These are phyloP conservation scores for Solioccasus polychromus DNA, from an alignment of 768 basidiomycete genomes.

Conservation along the genomic window DNA sequence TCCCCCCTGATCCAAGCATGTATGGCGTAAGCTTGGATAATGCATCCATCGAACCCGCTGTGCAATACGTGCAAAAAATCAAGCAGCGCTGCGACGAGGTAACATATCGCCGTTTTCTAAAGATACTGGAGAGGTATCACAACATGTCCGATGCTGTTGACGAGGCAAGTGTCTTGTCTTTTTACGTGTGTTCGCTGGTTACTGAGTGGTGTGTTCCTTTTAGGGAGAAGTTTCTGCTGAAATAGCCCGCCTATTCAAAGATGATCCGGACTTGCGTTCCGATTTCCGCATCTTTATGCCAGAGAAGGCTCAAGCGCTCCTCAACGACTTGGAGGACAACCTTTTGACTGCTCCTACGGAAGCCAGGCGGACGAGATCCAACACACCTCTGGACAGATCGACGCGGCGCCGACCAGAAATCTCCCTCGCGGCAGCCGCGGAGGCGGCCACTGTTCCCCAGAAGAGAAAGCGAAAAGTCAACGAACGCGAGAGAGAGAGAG, in stretches of 20 bases:
- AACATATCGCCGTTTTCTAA: conserved; percentile 77
- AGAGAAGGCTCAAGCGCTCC: conserved; percentile 47
- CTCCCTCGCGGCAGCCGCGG: conserved; percentile 38
- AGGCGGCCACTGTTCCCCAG: conserved; percentile 46
- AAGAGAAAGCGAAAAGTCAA: conserved; percentile 68
- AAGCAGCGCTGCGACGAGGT: conserved; percentile 91
- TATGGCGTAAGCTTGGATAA: conserved; percentile 37
- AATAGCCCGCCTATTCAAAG: conserved; percentile 68
- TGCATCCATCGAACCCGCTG: conserved; percentile 68
- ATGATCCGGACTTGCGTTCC: conserved; percentile 68
- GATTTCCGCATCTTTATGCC: conserved; percentile 79
- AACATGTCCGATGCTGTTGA: conserved; percentile 58
- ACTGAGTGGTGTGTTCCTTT: neutral
- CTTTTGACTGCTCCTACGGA: conserved; percentile 27
- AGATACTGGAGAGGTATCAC: conserved; percentile 67
- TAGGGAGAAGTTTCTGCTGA: conserved; percentile 64
- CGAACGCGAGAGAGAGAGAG: conserved; percentile 40
- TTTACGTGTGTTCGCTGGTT: neutral
- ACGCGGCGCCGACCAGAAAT: conserved; percentile 45
- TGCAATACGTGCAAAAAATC: conserved; percentile 96
- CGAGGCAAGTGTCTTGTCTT: conserved; percentile 41
- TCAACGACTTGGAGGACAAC: conserved; percentile 42
- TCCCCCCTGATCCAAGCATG: conserved; percentile 20
- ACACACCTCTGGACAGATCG: conserved; percentile 35
- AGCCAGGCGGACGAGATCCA: conserved; percentile 35